Percentiles rank a stretch among this genome's conserved stretches.
These are phyloP conservation scores for Beauveria australis DNA, from an alignment of 2,329 filamentous ascomycete genomes.

Conservation along the genomic window DNA sequence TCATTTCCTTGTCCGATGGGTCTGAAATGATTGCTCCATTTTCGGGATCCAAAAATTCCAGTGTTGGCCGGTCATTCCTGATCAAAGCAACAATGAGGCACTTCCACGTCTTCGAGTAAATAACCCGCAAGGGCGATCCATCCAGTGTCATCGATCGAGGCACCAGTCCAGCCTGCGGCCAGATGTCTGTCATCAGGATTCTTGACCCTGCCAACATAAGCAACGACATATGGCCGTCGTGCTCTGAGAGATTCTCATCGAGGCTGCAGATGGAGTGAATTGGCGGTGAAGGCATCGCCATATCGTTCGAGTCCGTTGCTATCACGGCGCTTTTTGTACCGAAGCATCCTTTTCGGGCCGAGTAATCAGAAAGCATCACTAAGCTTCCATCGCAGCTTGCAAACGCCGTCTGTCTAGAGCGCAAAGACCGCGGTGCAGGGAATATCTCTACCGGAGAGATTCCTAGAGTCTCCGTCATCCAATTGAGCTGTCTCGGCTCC, in stretches of 20 bases:
- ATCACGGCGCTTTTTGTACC: conserved; percentile 38
- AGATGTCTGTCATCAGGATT: conserved; percentile 46
- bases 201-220: conserved; percentile 42
- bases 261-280: conserved; percentile 41
- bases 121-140: conserved; percentile 41
- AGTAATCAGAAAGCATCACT: conserved; percentile 33
- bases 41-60: conserved; percentile 49
- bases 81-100: conserved; percentile 46
- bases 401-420: conserved; percentile 26
- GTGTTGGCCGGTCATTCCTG: conserved; percentile 33
- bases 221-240: conserved; percentile 32
- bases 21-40: conserved; percentile 44
- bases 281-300: conserved; percentile 35
- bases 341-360: conserved; percentile 23
- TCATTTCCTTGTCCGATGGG: conserved; percentile 34
- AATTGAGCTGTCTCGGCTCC: conserved; percentile 17
- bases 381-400: conserved; percentile 42
- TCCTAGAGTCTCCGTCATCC: conserved; percentile 27
- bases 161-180: conserved; percentile 35
- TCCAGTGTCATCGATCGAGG: conserved; percentile 40
- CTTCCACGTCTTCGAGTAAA: conserved; percentile 46
- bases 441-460: conserved; percentile 28
- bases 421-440: conserved; percentile 18
- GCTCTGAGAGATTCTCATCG: conserved; percentile 28
- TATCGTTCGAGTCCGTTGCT: conserved; percentile 41